phyloP scores from a whole-genome alignment of 2,329 filamentous ascomycete species.

The Claviceps pusilla region DNA sequence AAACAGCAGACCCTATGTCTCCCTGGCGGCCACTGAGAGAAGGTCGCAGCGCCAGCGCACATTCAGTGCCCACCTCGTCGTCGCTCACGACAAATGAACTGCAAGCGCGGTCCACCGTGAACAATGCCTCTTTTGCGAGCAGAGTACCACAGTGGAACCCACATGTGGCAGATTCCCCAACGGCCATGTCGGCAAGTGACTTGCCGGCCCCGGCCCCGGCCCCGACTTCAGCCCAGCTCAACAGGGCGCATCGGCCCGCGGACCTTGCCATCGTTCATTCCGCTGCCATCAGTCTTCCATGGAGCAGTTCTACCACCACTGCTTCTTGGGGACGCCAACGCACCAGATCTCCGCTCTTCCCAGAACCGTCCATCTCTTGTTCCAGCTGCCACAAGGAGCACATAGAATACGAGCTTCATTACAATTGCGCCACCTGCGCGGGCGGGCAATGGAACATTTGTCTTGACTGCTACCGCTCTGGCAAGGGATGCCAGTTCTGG shows the following conservation, averaged over 20 bases:
- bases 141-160: constrained; percentile 17
- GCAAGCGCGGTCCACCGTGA: constrained; percentile 6
- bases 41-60: constrained; percentile 26
- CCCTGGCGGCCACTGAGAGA: constrained; percentile 28
- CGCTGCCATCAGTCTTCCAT: constrained; percentile 16
- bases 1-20: constrained; percentile 21
- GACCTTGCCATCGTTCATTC: constrained; percentile 26
- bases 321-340: constrained; percentile 21
- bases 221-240: constrained; percentile 6
- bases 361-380: constrained; percentile 62
- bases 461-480: constrained; percentile 60
- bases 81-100: constrained; percentile 12
- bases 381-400: constrained; percentile 52
- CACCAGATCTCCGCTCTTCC: constrained; percentile 36
- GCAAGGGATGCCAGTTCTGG: constrained; percentile 72
- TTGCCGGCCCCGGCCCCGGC: constrained; percentile 4
- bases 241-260: constrained; percentile 20
- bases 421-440: constrained; percentile 60
- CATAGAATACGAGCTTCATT: constrained; percentile 78
- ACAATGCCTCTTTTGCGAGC: constrained; percentile 23
- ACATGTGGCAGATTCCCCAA: constrained; percentile 1
- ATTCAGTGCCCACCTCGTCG: constrained; percentile 15
- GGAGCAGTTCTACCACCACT: constrained; percentile 15
- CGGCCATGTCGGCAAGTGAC: constrained; percentile 9
- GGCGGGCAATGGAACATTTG: constrained; percentile 67